phyloP scores from a whole-genome alignment of 2,329 filamentous ascomycete genomes.

The Pseudocercospora vitis region DNA sequence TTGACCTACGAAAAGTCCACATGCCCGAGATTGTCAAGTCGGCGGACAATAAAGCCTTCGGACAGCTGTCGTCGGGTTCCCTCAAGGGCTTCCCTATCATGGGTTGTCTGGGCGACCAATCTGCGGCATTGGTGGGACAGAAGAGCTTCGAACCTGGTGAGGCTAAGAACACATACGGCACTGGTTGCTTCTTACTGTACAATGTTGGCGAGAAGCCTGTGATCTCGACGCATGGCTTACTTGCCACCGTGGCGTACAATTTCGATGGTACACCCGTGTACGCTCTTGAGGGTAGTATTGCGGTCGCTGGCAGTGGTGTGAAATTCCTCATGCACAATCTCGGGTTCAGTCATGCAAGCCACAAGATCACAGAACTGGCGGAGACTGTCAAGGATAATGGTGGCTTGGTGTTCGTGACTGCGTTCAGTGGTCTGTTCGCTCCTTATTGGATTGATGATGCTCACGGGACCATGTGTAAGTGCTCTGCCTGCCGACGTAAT shows the following conservation, averaged over 20 bases:
- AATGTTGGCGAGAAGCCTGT: constrained; percentile 84
- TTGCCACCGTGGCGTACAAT: constrained; percentile 86
- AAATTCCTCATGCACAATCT: constrained; percentile 70
- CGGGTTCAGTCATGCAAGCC: constrained; percentile 62
- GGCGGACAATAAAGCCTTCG: constrained; percentile 71
- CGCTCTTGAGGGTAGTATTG: constrained; percentile 77
- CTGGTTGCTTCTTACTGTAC: constrained; percentile 85
- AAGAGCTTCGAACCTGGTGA: constrained; percentile 73
- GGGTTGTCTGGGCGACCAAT: constrained; percentile 86
- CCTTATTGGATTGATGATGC: constrained; percentile 96
- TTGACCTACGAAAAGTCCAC: constrained; percentile 69
- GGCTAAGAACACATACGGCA: constrained; percentile 91
- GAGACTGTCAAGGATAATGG: constrained; percentile 71
- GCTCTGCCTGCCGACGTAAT: neutral
- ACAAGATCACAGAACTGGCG: constrained; percentile 65
- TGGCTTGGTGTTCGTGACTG: constrained; percentile 81
- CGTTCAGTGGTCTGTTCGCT: constrained; percentile 86
- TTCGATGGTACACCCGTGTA: constrained; percentile 72
- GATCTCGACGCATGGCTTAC: constrained; percentile 76
- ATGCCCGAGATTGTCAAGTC: constrained; percentile 84
- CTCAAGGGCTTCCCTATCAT: constrained; percentile 72
- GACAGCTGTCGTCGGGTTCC: constrained; percentile 62
- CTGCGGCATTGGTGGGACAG: constrained; percentile 73
- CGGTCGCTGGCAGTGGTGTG: constrained; percentile 73
- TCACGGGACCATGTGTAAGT: constrained; percentile 77